A percentile compares a stretch with the other conserved stretches of the same genome.
Conservation (phyloP, 305 asterid species). For the Euphrasia arctica region DNA sequence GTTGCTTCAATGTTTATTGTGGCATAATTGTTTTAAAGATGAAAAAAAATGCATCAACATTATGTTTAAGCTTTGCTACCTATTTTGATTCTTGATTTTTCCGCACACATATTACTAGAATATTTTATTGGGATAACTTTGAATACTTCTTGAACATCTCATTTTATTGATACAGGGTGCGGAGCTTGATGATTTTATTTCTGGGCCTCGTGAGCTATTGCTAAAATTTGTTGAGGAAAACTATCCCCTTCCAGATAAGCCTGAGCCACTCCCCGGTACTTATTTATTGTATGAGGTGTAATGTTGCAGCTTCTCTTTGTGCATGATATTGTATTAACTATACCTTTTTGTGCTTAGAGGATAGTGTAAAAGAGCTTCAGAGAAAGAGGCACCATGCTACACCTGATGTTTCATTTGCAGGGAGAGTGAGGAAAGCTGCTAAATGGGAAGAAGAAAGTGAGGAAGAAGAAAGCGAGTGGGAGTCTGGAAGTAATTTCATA, state of each 20-base stretch:
- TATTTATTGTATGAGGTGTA: constrained; percentile 20
- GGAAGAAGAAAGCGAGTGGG: constrained; percentile 78
- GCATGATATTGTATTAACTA: constrained; percentile 31
- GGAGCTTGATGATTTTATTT: constrained; percentile 96
- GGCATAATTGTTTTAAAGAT: constrained; percentile 12
- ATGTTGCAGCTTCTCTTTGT: constrained; percentile 27
- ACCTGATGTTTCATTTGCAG: constrained; percentile 67
- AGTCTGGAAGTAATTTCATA: constrained; percentile 68
- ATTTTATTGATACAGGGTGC: constrained; percentile 54
- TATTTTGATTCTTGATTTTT: constrained; percentile 11
- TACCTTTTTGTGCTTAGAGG: constrained; percentile 48
- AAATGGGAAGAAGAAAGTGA: constrained; percentile 71
- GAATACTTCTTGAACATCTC: constrained; percentile 29
- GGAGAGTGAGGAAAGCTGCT: constrained; percentile 84
- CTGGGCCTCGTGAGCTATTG: constrained; percentile 98
- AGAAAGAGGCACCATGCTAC: constrained; percentile 87
- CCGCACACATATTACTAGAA: constrained; percentile 15
- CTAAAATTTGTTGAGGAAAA: constrained; percentile 96
- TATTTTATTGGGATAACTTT: constrained; percentile 19
- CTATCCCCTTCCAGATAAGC: constrained; percentile 94
- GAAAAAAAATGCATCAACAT: constrained; percentile 15
- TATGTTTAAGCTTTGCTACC: background rate
- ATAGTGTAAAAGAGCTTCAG: constrained; percentile 78
- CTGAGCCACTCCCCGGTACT: constrained; percentile 81
- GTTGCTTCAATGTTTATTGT: constrained; percentile 15